Percentiles rank a stretch among this genome's conserved stretches.
Conservation (phyloP, 352 stramenopile genomes). For the Globisporangium ultimum region DNA sequence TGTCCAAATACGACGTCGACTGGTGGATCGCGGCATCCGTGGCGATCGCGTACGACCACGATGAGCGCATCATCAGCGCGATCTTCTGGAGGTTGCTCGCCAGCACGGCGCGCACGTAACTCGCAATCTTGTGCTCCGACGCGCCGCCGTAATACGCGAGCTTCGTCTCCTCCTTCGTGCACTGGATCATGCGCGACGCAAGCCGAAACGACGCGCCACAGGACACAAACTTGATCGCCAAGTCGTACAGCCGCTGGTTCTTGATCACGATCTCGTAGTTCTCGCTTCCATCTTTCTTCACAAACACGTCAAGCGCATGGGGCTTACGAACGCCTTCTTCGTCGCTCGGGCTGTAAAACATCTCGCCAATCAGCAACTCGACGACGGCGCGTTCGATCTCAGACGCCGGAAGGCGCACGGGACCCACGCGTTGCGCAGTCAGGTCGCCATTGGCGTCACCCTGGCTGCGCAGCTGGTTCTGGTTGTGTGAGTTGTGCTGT, state of each 20-base stretch:
- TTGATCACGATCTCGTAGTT: constrained; percentile 63
- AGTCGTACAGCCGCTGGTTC: constrained; percentile 60
- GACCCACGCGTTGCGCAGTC: constrained; percentile 21
- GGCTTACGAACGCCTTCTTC: constrained; percentile 35
- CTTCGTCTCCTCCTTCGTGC: constrained; percentile 57
- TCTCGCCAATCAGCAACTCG: constrained; percentile 42
- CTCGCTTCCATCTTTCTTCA: constrained; percentile 23
- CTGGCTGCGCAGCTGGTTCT: not conserved
- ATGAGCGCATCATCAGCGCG: constrained; percentile 56
- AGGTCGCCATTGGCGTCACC: not conserved
- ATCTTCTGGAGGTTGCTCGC: constrained; percentile 65
- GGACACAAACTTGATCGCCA: constrained; percentile 62
- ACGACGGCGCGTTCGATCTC: constrained; percentile 60
- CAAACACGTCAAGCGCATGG: constrained; percentile 48
- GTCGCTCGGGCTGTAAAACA: constrained; percentile 49
- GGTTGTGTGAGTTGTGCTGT: not conserved
- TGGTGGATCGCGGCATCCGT: constrained; percentile 51
- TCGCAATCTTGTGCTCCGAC: constrained; percentile 41
- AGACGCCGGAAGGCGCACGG: constrained; percentile 41
- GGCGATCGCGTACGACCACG: constrained; percentile 48
- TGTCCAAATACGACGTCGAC: constrained; percentile 47
- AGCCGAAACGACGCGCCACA: constrained; percentile 56
- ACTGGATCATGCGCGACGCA: constrained; percentile 50
- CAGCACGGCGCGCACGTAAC: constrained; percentile 47
- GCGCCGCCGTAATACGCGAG: constrained; percentile 44